A percentile compares a stretch with the other conserved stretches of the same genome.
These are phyloP conservation scores for Paraconiothyrium sp. DNA, from an alignment of 2,329 filamentous ascomycete genomes.

Conservation along the genomic window DNA sequence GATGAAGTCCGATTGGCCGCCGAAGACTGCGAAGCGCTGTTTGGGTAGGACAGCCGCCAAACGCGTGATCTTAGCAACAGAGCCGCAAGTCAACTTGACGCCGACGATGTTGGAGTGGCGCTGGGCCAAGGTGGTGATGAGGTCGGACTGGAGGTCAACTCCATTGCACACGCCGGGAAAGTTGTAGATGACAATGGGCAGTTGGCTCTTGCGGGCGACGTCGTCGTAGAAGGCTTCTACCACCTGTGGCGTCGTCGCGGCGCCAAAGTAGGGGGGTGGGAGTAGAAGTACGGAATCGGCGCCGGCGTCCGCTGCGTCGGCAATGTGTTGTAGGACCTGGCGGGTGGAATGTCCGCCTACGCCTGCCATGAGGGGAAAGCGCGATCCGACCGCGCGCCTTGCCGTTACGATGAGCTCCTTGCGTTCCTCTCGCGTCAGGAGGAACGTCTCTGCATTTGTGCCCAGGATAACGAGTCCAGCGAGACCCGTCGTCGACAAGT, in stretches of 20 bases:
- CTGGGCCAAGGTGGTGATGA: slow-evolving; percentile 65
- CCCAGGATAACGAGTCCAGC: slow-evolving; percentile 53
- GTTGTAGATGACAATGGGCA: slow-evolving; percentile 76
- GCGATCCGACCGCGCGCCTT: slow-evolving; percentile 48
- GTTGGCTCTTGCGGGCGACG: slow-evolving; percentile 64
- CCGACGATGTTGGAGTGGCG: slow-evolving; percentile 70
- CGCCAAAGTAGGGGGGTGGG: slow-evolving; percentile 55
- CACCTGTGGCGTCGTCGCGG: slow-evolving; percentile 51
- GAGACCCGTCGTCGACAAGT: slow-evolving; percentile 53
- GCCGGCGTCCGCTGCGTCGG: slow-evolving; percentile 49
- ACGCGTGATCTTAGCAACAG: slow-evolving; percentile 75
- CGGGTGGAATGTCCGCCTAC: slow-evolving; percentile 52
- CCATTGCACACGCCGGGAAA: slow-evolving; percentile 73
- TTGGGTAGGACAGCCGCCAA: slow-evolving; percentile 62
- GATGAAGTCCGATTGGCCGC: slow-evolving; percentile 77
- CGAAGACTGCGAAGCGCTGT: slow-evolving; percentile 71
- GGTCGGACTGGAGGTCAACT: slow-evolving; percentile 72
- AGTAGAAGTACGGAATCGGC: slow-evolving; percentile 54
- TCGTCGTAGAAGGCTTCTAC: slow-evolving; percentile 54
- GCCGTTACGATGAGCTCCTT: slow-evolving; percentile 48
- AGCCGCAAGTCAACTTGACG: slow-evolving; percentile 75
- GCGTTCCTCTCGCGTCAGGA: slow-evolving; percentile 54
- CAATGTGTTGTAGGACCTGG: slow-evolving; percentile 52
- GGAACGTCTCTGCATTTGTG: slow-evolving; percentile 55
- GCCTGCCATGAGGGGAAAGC: slow-evolving; percentile 54